Base-by-base conservation (phyloP, 208 protist genomes). In the Plasmodiophora brassicae region DNA sequence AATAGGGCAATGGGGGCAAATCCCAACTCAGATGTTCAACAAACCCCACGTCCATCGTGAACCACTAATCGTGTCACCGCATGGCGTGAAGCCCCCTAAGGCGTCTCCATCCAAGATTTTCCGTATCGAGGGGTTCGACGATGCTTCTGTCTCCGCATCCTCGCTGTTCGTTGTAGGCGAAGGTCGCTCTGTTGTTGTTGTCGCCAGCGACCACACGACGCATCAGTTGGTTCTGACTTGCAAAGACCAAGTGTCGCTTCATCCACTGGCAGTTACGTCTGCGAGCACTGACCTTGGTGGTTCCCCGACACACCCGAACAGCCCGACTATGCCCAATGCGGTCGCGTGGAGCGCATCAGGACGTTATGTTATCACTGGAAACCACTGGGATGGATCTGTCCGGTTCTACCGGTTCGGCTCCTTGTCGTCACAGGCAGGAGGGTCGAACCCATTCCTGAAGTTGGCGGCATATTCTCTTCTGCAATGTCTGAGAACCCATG, bases 1-100 rank as follows among this genome's bases (percentile, higher is more conserved):
- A 60, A 38, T 89, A 0, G 32, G 36, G 0, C 83, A 84, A 46
- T 90, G 85, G 38, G 88, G 88, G 5, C 88, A 90, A 60, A 90
- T 60, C 43, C 88, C 88, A n/a, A n/a, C 36, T 39, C 46, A 84
- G n/a, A 36, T 90, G 1, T 90, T 90, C 53, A n/a, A 25, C 83
- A 35, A 41, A 1, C 46, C 22, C n/a, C 71, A 38, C 46, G 28
- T 32, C 25, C 45, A 0, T 32, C 5, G 65, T 44, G 65, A 78
- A 44, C n/a, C 65, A 44, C 65, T 32, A 5, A 5, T 78, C 32
- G 32, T 32, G 20, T 32, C 5, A 5, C 65, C n/a, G 20, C 5
- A 38, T 8, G 5, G 14, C n/a, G 32, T 36, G 14, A 78, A 36
- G 5, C 65, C 65, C 20, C 32, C 5, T 32, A 5, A 5, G n/a